Evolutionary conservation across 306 rosid species (phyloP).

Genomic region (Prunus fruticosa): DNA sequence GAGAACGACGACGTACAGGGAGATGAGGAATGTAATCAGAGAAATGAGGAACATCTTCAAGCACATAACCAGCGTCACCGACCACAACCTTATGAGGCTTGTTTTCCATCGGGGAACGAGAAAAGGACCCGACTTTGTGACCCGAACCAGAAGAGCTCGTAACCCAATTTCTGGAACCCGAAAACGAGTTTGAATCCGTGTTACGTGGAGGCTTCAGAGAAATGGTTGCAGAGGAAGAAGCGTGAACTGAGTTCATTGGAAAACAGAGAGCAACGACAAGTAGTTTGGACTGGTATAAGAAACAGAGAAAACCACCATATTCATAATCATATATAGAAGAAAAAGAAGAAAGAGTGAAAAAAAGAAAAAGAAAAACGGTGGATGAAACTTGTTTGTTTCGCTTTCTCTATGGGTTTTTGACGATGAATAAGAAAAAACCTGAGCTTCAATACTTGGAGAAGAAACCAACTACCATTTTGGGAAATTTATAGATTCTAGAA

Average conservation of each 20-base stretch:
- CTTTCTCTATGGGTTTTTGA: neutral
- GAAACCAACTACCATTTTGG: neutral
- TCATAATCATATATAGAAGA: neutral
- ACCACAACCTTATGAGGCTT: constrained; percentile 35
- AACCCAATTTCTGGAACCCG: neutral
- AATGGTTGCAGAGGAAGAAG: constrained; percentile 1
- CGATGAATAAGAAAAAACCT: neutral
- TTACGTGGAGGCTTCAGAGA: constrained; percentile 2
- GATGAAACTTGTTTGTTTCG: neutral
- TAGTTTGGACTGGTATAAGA: neutral
- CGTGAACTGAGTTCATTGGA: neutral
- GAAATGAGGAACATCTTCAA: constrained; percentile 85
- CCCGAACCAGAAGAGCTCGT: neutral
- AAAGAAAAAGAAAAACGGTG: neutral
- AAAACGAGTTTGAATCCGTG: neutral
- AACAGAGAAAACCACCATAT: neutral
- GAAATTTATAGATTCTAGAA: neutral
- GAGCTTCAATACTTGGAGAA: neutral
- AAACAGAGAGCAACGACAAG: neutral
- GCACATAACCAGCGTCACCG: constrained; percentile 70
- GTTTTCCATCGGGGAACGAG: constrained; percentile 28
- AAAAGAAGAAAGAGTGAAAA: neutral
- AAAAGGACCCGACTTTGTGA: neutral
- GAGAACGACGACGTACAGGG: constrained; percentile 50
- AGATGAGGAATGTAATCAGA: constrained; percentile 70